Evolutionary conservation across 305 asterid genomes (phyloP), one percentile per base, ranked within the genome.

Genomic region (Caryopteris hybrid): DNA sequence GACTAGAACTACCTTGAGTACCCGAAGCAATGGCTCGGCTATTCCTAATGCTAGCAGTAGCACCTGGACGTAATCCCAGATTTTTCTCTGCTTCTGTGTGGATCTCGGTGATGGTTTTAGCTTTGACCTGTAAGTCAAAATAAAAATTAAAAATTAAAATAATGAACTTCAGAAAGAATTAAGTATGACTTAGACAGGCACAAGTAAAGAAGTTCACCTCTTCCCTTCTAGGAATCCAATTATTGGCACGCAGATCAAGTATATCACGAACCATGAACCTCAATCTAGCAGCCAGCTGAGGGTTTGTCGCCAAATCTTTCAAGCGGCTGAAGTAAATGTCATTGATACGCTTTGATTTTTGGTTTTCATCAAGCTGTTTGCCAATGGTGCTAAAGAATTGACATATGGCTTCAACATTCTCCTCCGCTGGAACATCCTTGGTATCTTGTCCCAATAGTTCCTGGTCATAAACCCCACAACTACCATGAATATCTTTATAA

Each of bases 361-460:
- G 90, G 84, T 74, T 93, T 78, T 90, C 91, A 59, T 87, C 94
- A 46, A 93, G 99, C 87, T 88, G 96, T 69, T 88, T 93, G 43
- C 99, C 99, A 23, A 93, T 90, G 46, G 99, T 93, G 74, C 68
- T 83, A 77, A 93, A 93, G 87, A 93, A 90, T 41, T 93, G 97
- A 71, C 99, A 93, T 73, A 93, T 93, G 54, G 97, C 99, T 82
- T 93, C 98, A 13, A 93, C 97, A 69, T 86, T 93, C 81, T 93
- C 98, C 71, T 93, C 98, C 11, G 82, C 96, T 0, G 97, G 98
- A 70, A 89, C 84, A 56, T 71, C 83, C 59, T 74, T 78, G 62
- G 73, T 75, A 68, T 90, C 97, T 46, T 66, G 82, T 47, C 96
- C 96, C 77, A 88, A 61, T 38, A 93, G 88, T 70, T 87, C 92